Conservation (phyloP, 352 stramenopile species). For the Discostella stelligera region DNA sequence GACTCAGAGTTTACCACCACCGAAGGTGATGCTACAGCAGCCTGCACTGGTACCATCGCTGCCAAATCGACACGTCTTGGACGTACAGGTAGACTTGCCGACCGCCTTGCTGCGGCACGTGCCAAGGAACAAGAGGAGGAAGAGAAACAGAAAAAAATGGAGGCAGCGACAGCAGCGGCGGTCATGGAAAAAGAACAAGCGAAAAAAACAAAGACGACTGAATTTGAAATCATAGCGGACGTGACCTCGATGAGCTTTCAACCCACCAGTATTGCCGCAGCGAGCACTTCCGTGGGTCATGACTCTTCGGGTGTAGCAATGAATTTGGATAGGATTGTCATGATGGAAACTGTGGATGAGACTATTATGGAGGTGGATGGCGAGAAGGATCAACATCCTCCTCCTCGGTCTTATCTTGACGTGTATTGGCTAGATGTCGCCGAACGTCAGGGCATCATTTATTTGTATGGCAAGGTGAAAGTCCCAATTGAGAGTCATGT, state of each 20-base stretch:
- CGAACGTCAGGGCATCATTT: constrained; percentile 95
- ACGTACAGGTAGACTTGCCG: constrained; percentile 33
- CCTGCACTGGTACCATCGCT: not conserved
- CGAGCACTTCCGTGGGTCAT: not conserved
- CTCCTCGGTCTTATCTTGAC: constrained; percentile 79
- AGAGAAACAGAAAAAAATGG: constrained; percentile 8
- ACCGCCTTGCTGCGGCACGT: constrained; percentile 36
- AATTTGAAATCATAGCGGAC: constrained; percentile 34
- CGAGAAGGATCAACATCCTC: constrained; percentile 1
- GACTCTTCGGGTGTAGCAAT: not conserved
- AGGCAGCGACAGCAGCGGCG: constrained; percentile 17
- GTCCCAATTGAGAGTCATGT: constrained; percentile 34
- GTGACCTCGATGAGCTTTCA: constrained; percentile 52
- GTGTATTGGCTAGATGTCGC: constrained; percentile 97
- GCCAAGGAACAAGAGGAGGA: constrained; percentile 50
- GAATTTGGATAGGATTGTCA: constrained; percentile 42
- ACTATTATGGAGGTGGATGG: constrained; percentile 2
- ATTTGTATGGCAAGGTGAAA: constrained; percentile 96
- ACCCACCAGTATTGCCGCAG: constrained; percentile 56
- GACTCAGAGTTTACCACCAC: not conserved
- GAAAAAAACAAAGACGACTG: not conserved
- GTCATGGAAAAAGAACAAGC: constrained; percentile 6
- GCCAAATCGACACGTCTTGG: not conserved
- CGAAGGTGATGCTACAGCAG: constrained; percentile 2
- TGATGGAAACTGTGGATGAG: constrained; percentile 16